Percentiles rank a stretch among this genome's conserved stretches.
phyloP scores from a whole-genome alignment of 768 basidiomycete species.

The Calocybe indica region DNA sequence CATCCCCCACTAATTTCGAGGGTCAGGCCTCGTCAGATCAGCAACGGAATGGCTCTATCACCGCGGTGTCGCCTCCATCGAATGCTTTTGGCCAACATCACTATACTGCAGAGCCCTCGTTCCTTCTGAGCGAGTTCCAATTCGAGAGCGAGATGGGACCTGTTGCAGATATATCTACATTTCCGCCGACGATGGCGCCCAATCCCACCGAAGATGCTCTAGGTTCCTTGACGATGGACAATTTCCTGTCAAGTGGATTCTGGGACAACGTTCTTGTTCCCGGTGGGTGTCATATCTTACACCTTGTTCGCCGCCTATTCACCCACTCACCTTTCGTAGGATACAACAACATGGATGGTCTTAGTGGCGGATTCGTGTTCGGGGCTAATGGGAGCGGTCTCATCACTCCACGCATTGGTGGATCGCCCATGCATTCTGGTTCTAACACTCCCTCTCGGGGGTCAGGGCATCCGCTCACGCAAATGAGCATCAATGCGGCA shows the following conservation, averaged over 20 bases:
- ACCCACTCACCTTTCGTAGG: slow-evolving; percentile 34
- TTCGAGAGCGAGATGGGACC: slow-evolving; percentile 84
- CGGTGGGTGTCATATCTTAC: slow-evolving; percentile 39
- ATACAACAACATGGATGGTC: slow-evolving; percentile 76
- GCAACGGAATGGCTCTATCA: slow-evolving; percentile 8
- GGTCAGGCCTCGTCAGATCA: slow-evolving; percentile 5
- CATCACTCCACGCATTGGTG: slow-evolving; percentile 67
- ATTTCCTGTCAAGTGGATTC: slow-evolving; percentile 70
- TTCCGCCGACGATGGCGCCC: slow-evolving; percentile 83
- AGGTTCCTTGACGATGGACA: slow-evolving; percentile 70
- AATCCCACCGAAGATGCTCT: slow-evolving; percentile 32
- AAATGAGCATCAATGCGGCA: slow-evolving; percentile 41
- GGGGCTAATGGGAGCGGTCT: slow-evolving; percentile 79
- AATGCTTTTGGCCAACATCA: slow-evolving; percentile 10
- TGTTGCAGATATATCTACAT: slow-evolving; percentile 73
- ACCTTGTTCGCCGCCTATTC: not conserved
- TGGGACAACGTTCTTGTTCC: slow-evolving; percentile 89
- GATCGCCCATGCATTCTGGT: slow-evolving; percentile 57
- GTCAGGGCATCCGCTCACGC: slow-evolving; percentile 25
- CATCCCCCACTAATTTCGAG: slow-evolving; percentile 13
- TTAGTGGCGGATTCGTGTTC: slow-evolving; percentile 82
- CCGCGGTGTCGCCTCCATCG: slow-evolving; percentile 21
- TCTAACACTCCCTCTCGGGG: slow-evolving; percentile 36
- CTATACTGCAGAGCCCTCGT: slow-evolving; percentile 19
- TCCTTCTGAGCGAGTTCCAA: slow-evolving; percentile 51